phyloP scores from a whole-genome alignment of 2,329 filamentous ascomycete species.

The Trichocomaceae sp. region DNA sequence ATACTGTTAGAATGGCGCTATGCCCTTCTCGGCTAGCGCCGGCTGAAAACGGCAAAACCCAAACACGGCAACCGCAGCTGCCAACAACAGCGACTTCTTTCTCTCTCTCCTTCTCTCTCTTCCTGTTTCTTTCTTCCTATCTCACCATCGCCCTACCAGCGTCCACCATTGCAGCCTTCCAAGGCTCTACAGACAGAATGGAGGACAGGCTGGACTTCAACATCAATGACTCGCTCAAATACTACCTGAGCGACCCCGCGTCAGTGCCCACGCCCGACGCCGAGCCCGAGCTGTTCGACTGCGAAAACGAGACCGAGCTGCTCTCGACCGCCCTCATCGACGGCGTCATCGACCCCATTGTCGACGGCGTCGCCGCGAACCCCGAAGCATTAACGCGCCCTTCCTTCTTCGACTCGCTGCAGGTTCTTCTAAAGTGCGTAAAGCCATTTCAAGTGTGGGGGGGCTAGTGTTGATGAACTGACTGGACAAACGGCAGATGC shows the following conservation, averaged over 20 bases:
- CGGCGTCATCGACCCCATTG: slow-evolving; percentile 78
- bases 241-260: slow-evolving; percentile 89
- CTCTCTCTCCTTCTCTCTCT: slow-evolving; percentile 3
- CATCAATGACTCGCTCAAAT: slow-evolving; percentile 92
- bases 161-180: slow-evolving; percentile 10
- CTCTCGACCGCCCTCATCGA: slow-evolving; percentile 75
- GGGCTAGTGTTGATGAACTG: slow-evolving; percentile 49
- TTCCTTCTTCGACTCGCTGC: slow-evolving; percentile 80
- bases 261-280: slow-evolving; percentile 81
- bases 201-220: slow-evolving; percentile 70
- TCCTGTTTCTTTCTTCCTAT: background rate
- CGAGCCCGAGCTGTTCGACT: slow-evolving; percentile 73
- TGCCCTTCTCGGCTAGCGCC: background rate
- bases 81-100: slow-evolving; percentile 2
- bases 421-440: slow-evolving; percentile 93
- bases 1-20: too few relatives aligned
- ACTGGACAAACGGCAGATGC: slow-evolving; percentile 63
- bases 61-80: slow-evolving; percentile 20
- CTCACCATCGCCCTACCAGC: too few relatives aligned
- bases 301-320: slow-evolving; percentile 83
- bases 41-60: slow-evolving; percentile 24
- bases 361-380: slow-evolving; percentile 85
- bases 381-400: slow-evolving; percentile 78
- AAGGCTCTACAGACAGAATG: slow-evolving; percentile 58
- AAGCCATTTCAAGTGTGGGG: slow-evolving; percentile 40